Conservation (phyloP, 129 eudicot species). For the Escallonia herrerae region DNA sequence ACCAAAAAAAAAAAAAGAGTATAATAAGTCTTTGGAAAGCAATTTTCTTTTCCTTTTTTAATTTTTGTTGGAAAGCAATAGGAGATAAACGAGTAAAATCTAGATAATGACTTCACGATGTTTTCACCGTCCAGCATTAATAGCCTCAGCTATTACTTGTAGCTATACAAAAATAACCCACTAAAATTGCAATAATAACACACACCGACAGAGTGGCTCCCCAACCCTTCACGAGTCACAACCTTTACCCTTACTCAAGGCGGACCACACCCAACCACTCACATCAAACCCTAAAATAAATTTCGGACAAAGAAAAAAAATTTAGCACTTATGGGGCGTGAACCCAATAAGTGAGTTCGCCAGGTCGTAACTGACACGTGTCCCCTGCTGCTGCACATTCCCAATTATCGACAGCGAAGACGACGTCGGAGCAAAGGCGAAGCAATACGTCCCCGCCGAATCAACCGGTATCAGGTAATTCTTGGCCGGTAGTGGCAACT, state of each 20-base stretch:
- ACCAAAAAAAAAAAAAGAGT: no score
- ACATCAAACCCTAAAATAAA: no score
- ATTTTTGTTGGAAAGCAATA: no score
- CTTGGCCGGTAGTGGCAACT: constrained; percentile 68
- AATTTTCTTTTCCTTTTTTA: no score
- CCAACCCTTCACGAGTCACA: neutral
- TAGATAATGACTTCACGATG: no score
- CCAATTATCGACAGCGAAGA: constrained; percentile 67
- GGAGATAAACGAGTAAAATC: no score
- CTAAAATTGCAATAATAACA: neutral
- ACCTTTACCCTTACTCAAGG: neutral
- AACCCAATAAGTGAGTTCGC: constrained; percentile 59
- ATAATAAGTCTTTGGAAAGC: no score
- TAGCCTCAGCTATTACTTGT: no score
- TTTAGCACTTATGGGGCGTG: constrained; percentile 55
- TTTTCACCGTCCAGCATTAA: no score
- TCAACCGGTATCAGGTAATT: constrained; percentile 91
- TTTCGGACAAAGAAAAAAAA: no score
- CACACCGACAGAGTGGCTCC: neutral
- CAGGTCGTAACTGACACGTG: constrained; percentile 85
- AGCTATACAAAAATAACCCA: neutral
- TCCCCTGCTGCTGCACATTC: constrained; percentile 94
- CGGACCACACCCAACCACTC: neutral
- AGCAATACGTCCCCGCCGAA: constrained; percentile 75
- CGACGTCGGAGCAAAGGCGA: constrained; percentile 87